Percentiles rank a stretch among this genome's conserved stretches.
Evolutionary conservation across 306 rosid genomes (phyloP).

Genomic region (Prunus kanzakura): DNA sequence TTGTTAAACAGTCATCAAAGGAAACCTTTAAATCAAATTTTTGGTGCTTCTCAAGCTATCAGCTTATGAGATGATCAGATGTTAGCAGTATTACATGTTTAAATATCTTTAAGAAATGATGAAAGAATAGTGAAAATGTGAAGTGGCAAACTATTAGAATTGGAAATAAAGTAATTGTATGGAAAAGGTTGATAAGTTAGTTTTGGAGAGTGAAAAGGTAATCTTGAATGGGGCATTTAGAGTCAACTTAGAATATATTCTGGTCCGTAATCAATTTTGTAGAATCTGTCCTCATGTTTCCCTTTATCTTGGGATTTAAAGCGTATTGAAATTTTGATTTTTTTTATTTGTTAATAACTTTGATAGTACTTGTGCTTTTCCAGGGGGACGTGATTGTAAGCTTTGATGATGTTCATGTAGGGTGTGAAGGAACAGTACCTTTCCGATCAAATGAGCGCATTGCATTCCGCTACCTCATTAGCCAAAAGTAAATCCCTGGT

Average conservation of each 20-base stretch:
- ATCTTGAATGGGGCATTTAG: not conserved
- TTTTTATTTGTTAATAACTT: not conserved
- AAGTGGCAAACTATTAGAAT: slow-evolving; percentile 1
- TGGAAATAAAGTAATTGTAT: not conserved
- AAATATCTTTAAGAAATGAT: not conserved
- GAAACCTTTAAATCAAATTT: slow-evolving; percentile 1
- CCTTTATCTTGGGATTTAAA: not conserved
- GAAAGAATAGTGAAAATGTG: not conserved
- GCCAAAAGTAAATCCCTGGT: slow-evolving; percentile 73
- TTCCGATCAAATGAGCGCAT: slow-evolving; percentile 89
- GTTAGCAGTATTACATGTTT: not conserved
- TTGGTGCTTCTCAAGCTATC: slow-evolving; percentile 16
- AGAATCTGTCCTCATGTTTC: not conserved
- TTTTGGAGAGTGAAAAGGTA: slow-evolving; percentile 14
- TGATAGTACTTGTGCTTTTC: slow-evolving; percentile 15
- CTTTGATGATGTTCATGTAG: slow-evolving; percentile 77
- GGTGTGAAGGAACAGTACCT: slow-evolving; percentile 96
- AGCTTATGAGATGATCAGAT: slow-evolving; percentile 14
- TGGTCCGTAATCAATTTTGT: not conserved
- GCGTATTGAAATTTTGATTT: not conserved
- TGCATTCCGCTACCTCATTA: slow-evolving; percentile 88
- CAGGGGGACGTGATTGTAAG: slow-evolving; percentile 99
- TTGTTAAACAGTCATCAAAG: slow-evolving; percentile 1
- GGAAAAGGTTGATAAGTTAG: slow-evolving; percentile 4
- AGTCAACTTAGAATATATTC: not conserved